A percentile compares a stretch with the other conserved stretches of the same genome.
Evolutionary conservation across 2,329 filamentous ascomycete species (phyloP).

Genomic region (Sporothrix mexicana): DNA sequence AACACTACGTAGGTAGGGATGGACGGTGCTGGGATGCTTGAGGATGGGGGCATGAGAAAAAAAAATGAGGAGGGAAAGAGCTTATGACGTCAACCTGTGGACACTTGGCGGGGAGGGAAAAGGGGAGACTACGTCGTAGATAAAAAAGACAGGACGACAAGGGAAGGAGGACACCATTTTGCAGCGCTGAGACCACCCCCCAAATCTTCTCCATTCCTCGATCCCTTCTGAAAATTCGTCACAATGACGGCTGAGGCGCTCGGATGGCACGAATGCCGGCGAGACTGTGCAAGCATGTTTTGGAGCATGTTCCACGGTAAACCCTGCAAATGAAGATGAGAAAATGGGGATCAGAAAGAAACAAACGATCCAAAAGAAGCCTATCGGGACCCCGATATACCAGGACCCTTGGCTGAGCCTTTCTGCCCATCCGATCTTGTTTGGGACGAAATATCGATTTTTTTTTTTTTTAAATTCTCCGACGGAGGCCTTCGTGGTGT

Average conservation of each 20-base stretch:
- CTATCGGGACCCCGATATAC: constrained; percentile 2
- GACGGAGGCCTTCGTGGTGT: neutral
- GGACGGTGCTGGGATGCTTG: neutral
- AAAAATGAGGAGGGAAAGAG: neutral
- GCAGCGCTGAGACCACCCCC: neutral
- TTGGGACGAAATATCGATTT: neutral
- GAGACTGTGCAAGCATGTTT: neutral
- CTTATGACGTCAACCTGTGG: constrained; percentile 16
- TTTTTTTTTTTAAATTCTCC: too few relatives aligned
- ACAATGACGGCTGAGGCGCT: constrained; percentile 21
- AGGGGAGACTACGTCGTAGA: neutral
- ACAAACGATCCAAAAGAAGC: neutral
- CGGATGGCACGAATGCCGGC: constrained; percentile 1
- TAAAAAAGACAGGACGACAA: constrained; percentile 17
- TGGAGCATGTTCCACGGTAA: neutral
- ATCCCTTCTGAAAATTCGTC: neutral
- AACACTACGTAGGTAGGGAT: neutral
- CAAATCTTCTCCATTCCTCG: neutral
- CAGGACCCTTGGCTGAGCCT: constrained; percentile 14
- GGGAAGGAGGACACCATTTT: neutral
- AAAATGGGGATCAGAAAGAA: neutral
- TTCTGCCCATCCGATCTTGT: neutral
- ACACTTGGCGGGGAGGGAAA: neutral
- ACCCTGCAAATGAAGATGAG: neutral
- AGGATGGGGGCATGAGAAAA: neutral